Evolutionary conservation across 345 rosid species (phyloP), one percentile per base, ranked within the genome.

Genomic region (Rhodamnia argentea): DNA sequence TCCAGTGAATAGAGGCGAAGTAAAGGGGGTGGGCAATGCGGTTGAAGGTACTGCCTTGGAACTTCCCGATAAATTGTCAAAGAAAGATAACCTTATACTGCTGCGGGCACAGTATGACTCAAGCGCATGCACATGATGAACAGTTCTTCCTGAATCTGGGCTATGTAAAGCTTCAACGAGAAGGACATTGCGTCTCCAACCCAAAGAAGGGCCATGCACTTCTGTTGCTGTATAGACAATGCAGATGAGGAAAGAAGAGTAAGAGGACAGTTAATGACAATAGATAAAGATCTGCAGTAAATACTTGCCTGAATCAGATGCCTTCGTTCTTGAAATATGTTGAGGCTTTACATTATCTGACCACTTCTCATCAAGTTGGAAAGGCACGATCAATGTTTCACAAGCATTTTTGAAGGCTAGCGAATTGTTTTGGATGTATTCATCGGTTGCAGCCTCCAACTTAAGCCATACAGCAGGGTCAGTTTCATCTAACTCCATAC

Each of bases 401-500:
- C 98, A 95, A 1, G 62, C 95, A 84, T 91, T 92, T 88, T 96
- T 94, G 76, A 97, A 89, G 58, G 94, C 91, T 87, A 90, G 94
- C 9, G 98, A 90, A 90, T 94, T 97, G 50, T 88, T 89, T 84
- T 94, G 94, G 54, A 96, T 92, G 88, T 94, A 97, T 88, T 97
- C 98, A 70, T 93, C 92, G 59, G 94, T 90, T 83, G 96, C 94
- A 88, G 94, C 95, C 94, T 97, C 99, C 91, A 97, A 86, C 91
- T 96, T 96, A 59, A 87, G 90, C 99, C 99, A 97, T 75, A 94
- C 90, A 57, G 99, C 93, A 75, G 99, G 99, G 92, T 97, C 99
- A 88, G 99, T 97, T 90, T 97, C 99, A 90, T 96, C 99, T 87
- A 97, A 93, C 90, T 97, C 99, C 99, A 97, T 97, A 83, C 91